Base-by-base conservation (phyloP, 108 stramenopile species). In the Mayamaea pseudoterrestris region DNA sequence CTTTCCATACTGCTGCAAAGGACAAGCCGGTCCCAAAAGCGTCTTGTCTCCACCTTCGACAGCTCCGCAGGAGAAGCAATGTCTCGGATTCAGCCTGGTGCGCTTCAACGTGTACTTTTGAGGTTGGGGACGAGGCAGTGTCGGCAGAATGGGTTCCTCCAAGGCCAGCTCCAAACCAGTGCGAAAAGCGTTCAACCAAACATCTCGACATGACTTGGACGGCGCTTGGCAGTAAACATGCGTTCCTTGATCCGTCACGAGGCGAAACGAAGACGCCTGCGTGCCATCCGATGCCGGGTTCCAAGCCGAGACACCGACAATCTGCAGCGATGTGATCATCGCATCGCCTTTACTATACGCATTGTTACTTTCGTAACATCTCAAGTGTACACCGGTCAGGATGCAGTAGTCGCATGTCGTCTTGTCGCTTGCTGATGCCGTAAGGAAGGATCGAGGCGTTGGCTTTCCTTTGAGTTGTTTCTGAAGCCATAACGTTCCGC, bases 241-340 rank as follows among this genome's bases (percentile, higher is more conserved):
- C 2, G 80, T 84, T 4, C 88, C 83, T 9, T 76, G 69, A 55
- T 68, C 62, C 24, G 88, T 82, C 17, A 90, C 75, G 9, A 84
- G 47, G 36, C 69, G 70, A 51, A 74, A 68, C 32, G 73, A 54
- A 8, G 57, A 30, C 13, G 26, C 52, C 30, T 63, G 34, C 13
- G 45, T 37, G 45, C 40, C 49, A 43, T 45, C 37, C 14, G 63
- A 42, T 18, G 60, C 30, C 6, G 65, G 16, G 47, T 63, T 73
- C 72, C 69, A 78, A 26, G 78, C 73, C 0, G 74, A 78, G n/a
- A 73, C 78, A 6, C 82, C 88, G n/a, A 90, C 88, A 26, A 90
- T 67, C 12, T 57, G 47, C 18, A 82, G 56, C 3, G 47, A 41
- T 29, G 55, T 46, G 22, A 64, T 26, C 13, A 83, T 82, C 41